A percentile compares a stretch with the other conserved stretches of the same genome.
Conservation (phyloP, 306 rosid species). For the Pyrus pyrifolia region DNA sequence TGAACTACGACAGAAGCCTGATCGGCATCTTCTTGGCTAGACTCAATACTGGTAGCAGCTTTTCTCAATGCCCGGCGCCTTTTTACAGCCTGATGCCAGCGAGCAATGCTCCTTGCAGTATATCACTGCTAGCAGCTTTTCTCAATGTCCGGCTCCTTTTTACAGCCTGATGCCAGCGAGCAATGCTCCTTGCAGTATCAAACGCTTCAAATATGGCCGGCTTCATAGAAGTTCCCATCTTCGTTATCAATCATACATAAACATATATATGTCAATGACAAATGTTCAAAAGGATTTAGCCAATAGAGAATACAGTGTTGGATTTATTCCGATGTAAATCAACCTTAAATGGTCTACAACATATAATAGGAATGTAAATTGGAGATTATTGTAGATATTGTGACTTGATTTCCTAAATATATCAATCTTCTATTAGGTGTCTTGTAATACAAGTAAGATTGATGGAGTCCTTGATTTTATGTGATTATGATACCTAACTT, state of each 20-base stretch:
- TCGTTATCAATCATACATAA: not conserved
- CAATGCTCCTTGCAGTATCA: conserved; percentile 11
- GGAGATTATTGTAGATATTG: no score
- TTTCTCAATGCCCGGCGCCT: not conserved
- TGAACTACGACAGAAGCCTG: not conserved
- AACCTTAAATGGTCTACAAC: no score
- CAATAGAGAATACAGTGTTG: not conserved
- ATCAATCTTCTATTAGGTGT: no score
- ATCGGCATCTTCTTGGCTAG: not conserved
- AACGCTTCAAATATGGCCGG: conserved; percentile 9
- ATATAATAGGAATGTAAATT: no score
- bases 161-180: conserved; percentile 13
- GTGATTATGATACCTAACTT: no score
- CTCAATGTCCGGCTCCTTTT: not conserved
- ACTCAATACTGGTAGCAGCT: not conserved
- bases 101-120: conserved; percentile 7
- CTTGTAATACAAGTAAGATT: no score
- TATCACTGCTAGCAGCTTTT: not conserved
- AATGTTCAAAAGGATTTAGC: not conserved
- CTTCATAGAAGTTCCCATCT: conserved; percentile 26
- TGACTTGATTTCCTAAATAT: no score
- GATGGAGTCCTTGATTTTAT: no score
- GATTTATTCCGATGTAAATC: no score
- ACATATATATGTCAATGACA: not conserved
- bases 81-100: conserved; percentile 9